Base-by-base conservation (phyloP, 345 rosid species). In the Ceriops tagal region DNA sequence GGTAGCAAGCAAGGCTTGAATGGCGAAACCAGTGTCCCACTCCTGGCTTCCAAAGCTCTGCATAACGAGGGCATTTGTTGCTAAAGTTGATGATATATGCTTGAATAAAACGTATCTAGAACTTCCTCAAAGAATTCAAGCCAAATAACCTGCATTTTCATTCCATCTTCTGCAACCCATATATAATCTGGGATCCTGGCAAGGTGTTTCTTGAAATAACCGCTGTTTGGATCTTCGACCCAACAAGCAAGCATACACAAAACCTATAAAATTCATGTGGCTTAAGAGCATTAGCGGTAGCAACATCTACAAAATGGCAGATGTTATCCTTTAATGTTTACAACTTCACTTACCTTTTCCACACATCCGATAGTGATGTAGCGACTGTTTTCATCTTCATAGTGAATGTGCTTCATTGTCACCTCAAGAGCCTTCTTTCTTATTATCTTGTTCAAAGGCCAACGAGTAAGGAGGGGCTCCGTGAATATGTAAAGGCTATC, bases 111-210 rank as follows among this genome's bases (percentile, higher is more conserved):
- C 1, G 24, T 37, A 10, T 16, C 55, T 51, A 19, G 21, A 51
- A 19, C 37, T 51, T 18, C 7, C 55, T 51, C 2, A 51, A 51
- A 51, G 55, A 52, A 20, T 19, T 52, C 20, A 5, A 1, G 60
- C 3, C n/a, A 19, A 60, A 67, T 57, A 32, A 85, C 87, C 83
- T 83, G 87, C 82, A 86, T 81, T 52, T 83, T 89, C 74, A 89
- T 76, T 56, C 96, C 96, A 68, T 87, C 96, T 73, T 87, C 96
- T 5, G 74, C 86, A 63, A 89, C 66, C 95, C 92, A 89, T 8
- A 87, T 46, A 70, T 76, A 89, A 69, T 89, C 92, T 1, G 82
- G 58, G 31, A 84, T 31, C 58, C 88, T 77, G 0, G 87, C 83
- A 8, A 89, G 84, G 68, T 87, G 90, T 71, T 83, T 85, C 72